phyloP scores from a whole-genome alignment of 306 rosid species.

The Potentilla sterilis region DNA sequence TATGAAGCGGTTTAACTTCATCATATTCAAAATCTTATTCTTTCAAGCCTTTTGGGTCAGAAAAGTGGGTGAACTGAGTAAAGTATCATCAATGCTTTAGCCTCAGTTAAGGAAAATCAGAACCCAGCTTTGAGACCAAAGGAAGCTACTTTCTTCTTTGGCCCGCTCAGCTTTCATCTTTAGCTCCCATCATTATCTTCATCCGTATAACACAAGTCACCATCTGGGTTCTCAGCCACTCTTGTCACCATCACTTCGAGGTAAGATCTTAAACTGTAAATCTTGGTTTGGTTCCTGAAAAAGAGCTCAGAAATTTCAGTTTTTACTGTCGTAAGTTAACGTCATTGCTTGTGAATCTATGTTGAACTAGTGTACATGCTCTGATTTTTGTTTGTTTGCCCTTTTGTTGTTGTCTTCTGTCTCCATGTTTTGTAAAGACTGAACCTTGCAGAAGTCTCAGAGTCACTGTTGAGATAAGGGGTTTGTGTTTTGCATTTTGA shows the following conservation, averaged over 20 bases:
- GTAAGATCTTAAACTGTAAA: not conserved
- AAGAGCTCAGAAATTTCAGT: not conserved
- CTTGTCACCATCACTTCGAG: not conserved
- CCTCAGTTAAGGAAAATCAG: not conserved
- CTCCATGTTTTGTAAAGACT: not conserved
- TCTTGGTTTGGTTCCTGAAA: not conserved
- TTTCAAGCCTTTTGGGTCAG: not conserved
- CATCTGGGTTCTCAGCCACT: not conserved
- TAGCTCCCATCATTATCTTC: not conserved
- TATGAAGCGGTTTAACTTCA: too few relatives aligned
- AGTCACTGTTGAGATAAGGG: not conserved
- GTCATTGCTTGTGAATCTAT: not conserved
- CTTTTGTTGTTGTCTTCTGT: not conserved
- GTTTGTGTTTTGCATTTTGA: not conserved
- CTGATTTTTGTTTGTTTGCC: not conserved
- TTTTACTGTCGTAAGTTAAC: not conserved
- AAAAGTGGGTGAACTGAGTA: not conserved
- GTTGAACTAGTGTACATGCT: not conserved
- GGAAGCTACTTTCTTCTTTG: not conserved
- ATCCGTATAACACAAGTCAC: not conserved
- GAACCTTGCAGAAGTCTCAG: not conserved
- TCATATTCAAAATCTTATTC: too few relatives aligned
- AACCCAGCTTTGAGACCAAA: not conserved
- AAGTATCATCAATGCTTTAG: not conserved
- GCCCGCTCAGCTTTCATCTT: not conserved